phyloP scores from a whole-genome alignment of 768 basidiomycete genomes.

The Rhodotorula toruloides region DNA sequence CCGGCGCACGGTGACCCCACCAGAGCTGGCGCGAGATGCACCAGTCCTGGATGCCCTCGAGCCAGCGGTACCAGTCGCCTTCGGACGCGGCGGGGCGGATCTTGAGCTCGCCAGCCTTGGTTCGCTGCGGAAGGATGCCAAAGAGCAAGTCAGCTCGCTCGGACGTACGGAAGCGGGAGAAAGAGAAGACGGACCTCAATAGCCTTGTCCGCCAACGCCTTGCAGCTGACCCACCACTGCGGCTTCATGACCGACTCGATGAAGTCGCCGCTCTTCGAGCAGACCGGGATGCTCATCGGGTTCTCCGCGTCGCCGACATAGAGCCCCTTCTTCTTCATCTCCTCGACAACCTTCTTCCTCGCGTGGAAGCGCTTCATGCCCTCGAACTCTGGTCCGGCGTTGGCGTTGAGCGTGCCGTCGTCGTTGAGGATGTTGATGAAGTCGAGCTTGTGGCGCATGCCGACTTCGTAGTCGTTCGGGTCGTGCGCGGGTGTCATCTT shows the following conservation, averaged over 20 bases:
- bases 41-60: slow-evolving; percentile 95
- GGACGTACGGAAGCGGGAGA: neutral
- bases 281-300: slow-evolving; percentile 93
- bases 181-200: slow-evolving; percentile 57
- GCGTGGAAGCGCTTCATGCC: slow-evolving; percentile 99
- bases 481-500: slow-evolving; percentile 99
- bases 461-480: slow-evolving; percentile 93
- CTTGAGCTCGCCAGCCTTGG: slow-evolving; percentile 73
- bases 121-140: slow-evolving; percentile 57
- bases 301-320: slow-evolving; percentile 92
- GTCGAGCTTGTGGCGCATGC: slow-evolving; percentile 73
- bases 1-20: slow-evolving; percentile 98
- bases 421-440: slow-evolving; percentile 95
- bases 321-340: slow-evolving; percentile 72
- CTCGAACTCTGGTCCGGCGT: slow-evolving; percentile 63
- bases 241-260: slow-evolving; percentile 94
- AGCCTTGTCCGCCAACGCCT: slow-evolving; percentile 82
- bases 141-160: neutral
- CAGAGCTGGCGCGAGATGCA: slow-evolving; percentile 97
- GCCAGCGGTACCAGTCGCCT: slow-evolving; percentile 92
- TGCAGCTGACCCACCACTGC: slow-evolving; percentile 98
- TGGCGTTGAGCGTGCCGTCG: slow-evolving; percentile 89
- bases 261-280: slow-evolving; percentile 91
- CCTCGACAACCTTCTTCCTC: slow-evolving; percentile 72
- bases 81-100: slow-evolving; percentile 82